A percentile compares a stretch with the other conserved stretches of the same genome.
Conservation (phyloP, 78 protist species). For the Tieghemostelium lacteum region DNA sequence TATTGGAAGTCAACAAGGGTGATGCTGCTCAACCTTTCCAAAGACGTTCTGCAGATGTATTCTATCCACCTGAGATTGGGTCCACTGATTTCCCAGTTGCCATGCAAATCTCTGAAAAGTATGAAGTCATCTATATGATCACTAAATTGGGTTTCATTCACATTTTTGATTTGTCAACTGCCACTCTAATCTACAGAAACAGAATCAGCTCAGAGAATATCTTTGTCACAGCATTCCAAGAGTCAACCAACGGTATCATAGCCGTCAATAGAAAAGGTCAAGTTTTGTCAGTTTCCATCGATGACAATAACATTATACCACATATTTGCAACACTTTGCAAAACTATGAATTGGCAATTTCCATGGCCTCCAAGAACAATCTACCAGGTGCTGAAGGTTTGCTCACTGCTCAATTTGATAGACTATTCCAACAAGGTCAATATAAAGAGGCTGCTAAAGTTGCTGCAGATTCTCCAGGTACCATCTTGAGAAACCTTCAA, state of each 20-base stretch:
- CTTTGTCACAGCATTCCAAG: conserved; percentile 92
- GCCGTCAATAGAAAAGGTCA: conserved; percentile 95
- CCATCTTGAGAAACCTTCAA: conserved; percentile 92
- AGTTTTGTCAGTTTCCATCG: conserved; percentile 89
- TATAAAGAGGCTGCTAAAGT: conserved; percentile 95
- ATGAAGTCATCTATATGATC: conserved; percentile 93
- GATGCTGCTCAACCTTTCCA: conserved; percentile 86
- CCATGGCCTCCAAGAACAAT: conserved; percentile 93
- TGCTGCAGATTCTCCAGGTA: conserved; percentile 94
- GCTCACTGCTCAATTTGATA: conserved; percentile 91
- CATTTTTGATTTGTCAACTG: conserved; percentile 94
- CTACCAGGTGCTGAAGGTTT: conserved; percentile 97
- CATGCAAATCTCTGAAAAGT: conserved; percentile 92
- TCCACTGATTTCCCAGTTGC: conserved; percentile 98
- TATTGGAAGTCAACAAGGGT: conserved; percentile 88
- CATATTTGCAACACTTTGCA: conserved; percentile 87
- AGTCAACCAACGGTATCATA: conserved; percentile 90
- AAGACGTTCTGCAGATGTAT: conserved; percentile 88
- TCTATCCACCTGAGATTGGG: conserved; percentile 93
- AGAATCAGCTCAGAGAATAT: conserved; percentile 92
- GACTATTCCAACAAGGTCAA: conserved; percentile 78
- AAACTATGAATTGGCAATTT: conserved; percentile 91
- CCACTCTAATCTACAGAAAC: conserved; percentile 90
- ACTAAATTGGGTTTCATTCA: conserved; percentile 96
- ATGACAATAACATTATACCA: conserved; percentile 94